Percentiles rank a stretch among this genome's conserved stretches.
phyloP scores from a whole-genome alignment of 345 rosid species.

The Melaleuca quinquenervia region DNA sequence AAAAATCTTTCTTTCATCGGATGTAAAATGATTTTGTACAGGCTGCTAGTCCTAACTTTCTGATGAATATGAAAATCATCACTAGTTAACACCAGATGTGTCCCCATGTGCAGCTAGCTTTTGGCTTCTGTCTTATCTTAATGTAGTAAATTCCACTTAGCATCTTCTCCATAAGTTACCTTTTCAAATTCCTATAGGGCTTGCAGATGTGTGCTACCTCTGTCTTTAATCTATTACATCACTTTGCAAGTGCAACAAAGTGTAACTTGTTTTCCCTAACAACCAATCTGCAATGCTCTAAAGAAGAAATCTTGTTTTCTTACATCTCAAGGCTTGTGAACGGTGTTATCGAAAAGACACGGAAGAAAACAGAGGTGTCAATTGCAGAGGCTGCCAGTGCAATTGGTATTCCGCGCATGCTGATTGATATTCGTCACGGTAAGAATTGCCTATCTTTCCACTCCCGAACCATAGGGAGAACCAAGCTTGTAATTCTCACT shows the following conservation, averaged over 20 bases:
- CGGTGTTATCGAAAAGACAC: constrained; percentile 77
- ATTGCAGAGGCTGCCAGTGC: constrained; percentile 84
- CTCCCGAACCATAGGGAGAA: neutral
- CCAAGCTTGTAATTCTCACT: neutral
- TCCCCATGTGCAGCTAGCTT: neutral
- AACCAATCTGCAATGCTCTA: neutral
- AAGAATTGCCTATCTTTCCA: neutral
- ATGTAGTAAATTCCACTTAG: neutral
- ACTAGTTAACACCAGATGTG: neutral
- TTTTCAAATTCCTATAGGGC: neutral
- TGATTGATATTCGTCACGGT: constrained; percentile 97
- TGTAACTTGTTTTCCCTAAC: neutral
- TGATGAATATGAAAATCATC: neutral
- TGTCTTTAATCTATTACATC: neutral
- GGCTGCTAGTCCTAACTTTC: neutral
- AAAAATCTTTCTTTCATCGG: neutral
- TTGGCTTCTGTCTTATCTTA: neutral
- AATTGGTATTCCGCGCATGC: constrained; percentile 70
- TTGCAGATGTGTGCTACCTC: neutral
- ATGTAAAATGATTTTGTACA: neutral
- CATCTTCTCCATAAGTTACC: neutral
- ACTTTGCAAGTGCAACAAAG: neutral
- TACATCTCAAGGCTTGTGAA: constrained; percentile 69
- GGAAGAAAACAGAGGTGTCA: constrained; percentile 51
- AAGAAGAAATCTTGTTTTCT: neutral